Evolutionary conservation across 2,329 filamentous ascomycete species (phyloP), one percentile per base, ranked within the genome.

Genomic region (Fusarium sp.): DNA sequence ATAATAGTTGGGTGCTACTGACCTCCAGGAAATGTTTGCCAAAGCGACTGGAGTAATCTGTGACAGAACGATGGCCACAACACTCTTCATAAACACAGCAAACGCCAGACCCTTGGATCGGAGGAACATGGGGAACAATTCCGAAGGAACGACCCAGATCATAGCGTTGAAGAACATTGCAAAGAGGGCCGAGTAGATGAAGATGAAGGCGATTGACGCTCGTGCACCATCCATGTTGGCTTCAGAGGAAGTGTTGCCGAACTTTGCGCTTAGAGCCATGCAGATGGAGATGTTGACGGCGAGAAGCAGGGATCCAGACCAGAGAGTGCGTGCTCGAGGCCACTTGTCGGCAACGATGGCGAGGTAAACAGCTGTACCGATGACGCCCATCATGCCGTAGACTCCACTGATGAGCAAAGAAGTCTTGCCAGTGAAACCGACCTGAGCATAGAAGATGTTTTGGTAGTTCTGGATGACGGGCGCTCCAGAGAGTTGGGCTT

Each of bases 321-420:
- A 70, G 16, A 74, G 45, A 2, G 66, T 73, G 5, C 57, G 37
- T 1, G 42, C 42, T 35, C 80, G 79, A 5, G 79, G 74, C 79
- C 79, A 82, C 35, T 74, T 71, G 35, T 82, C 80, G 0, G 79
- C 73, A 0, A 81, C 77, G 24, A 75, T 68, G 40, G 78, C 63
- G 10, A 82, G 60, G 57, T 79, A 79, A 38, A 81, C 77, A 11
- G 78, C 66, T 42, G 80, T 79, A 2, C 79, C 80, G 4, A 80
- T 66, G 13, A 82, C 61, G 0, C 76, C 80, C 79, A 81, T 82
- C 24, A 81, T 74, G 10, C 80, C 81, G n/a, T 82, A 82, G 20
- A 84, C 84, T 13, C 85, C 87, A 62, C 85, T 85, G 29, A 87
- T 87, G 18, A 88, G 80, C 5, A 88, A 80, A 27, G 86, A 83